These are phyloP conservation scores for Globisporangium yorkense DNA, from an alignment of 352 stramenopile genomes.

Conservation along the genomic window DNA sequence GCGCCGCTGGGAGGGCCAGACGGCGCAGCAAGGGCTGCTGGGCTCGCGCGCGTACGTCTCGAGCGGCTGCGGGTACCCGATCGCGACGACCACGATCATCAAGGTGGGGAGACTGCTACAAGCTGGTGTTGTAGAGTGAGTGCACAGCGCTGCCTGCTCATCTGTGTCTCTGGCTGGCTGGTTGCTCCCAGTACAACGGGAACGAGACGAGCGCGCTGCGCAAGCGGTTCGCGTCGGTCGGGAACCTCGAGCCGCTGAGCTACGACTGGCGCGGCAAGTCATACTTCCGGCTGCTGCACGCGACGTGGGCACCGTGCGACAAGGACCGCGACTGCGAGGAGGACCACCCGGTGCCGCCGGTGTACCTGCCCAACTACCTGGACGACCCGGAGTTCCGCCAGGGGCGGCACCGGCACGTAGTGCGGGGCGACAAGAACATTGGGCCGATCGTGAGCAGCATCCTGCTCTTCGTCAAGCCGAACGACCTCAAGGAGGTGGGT, in stretches of 20 bases:
- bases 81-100: constrained; percentile 75
- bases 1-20: constrained; percentile 65
- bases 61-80: constrained; percentile 73
- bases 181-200: constrained; percentile 61
- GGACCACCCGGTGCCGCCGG: constrained; percentile 41
- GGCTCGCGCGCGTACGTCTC: constrained; percentile 80
- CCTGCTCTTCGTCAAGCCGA: constrained; percentile 93
- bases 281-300: constrained; percentile 80
- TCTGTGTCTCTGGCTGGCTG: too few relatives aligned
- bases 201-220: constrained; percentile 53
- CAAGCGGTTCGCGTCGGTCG: constrained; percentile 54
- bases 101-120: constrained; percentile 25
- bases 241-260: constrained; percentile 40
- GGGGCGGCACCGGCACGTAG: constrained; percentile 73
- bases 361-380: constrained; percentile 75
- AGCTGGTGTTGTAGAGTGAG: too few relatives aligned
- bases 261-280: constrained; percentile 86
- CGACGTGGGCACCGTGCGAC: constrained; percentile 69
- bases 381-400: constrained; percentile 83
- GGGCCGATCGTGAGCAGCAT: constrained; percentile 92
- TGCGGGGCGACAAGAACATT: constrained; percentile 84
- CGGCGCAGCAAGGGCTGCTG: constrained; percentile 57
- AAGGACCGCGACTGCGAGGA: constrained; percentile 71
- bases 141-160: too few relatives aligned
- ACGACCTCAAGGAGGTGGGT: constrained; percentile 88